phyloP scores from a whole-genome alignment of 2,329 filamentous ascomycete species.

The Aspergillus sp. region DNA sequence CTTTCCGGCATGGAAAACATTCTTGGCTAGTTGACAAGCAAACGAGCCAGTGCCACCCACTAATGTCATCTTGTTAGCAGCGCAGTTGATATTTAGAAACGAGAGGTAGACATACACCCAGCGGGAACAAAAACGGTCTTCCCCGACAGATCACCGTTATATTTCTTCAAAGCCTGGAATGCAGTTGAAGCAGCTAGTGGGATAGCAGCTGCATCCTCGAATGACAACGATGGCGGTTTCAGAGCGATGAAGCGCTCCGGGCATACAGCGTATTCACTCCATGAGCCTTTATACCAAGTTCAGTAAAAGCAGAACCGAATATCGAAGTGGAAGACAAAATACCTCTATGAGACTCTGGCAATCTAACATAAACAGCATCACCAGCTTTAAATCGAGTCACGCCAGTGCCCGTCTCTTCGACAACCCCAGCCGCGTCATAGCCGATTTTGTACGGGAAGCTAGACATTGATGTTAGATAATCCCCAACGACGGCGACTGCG shows the following conservation, averaged over 20 bases:
- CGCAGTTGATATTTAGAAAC: neutral
- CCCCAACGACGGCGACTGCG: too few species aligned
- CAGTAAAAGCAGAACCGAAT: too few species aligned
- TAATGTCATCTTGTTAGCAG: neutral
- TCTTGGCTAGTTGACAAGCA: constrained; percentile 52
- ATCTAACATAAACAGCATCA: constrained; percentile 39
- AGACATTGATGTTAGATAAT: neutral
- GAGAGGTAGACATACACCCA: constrained; percentile 30
- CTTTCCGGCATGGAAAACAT: constrained; percentile 48
- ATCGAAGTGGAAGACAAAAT: fast-evolving
- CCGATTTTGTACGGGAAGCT: constrained; percentile 47
- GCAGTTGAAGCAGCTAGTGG: constrained; percentile 46
- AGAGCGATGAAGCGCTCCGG: constrained; percentile 33
- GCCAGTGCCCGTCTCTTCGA: constrained; percentile 35
- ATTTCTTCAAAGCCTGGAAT: constrained; percentile 45
- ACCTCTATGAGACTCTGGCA: constrained; percentile 32
- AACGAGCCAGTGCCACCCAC: constrained; percentile 51
- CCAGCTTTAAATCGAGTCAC: constrained; percentile 40
- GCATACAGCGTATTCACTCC: constrained; percentile 39
- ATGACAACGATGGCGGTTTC: constrained; percentile 44
- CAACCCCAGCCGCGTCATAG: constrained; percentile 43
- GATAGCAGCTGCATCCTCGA: constrained; percentile 46
- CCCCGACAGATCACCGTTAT: constrained; percentile 48
- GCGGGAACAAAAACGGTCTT: constrained; percentile 55
- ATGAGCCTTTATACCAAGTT: constrained; percentile 29